Evolutionary conservation across 2,329 filamentous ascomycete genomes (phyloP), one percentile per base, ranked within the genome.

Genomic region (Trematosphaeria pertusa): DNA sequence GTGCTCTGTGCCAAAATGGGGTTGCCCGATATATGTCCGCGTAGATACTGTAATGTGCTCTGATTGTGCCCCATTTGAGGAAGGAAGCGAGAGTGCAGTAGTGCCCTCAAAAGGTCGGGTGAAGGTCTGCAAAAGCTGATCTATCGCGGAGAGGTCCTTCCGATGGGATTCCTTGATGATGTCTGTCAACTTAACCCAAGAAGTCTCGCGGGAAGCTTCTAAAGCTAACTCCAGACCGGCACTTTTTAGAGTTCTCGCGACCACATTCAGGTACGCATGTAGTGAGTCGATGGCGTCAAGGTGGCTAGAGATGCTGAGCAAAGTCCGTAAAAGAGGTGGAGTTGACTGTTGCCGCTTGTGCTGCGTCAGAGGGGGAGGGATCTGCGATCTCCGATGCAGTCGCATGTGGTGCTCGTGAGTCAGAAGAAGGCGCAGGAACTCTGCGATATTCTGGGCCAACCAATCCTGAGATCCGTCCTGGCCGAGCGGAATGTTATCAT

Each of bases 391-490:
- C 33, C 82, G 81, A 30, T 84, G 77, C 50, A 90, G 82, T 55
- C 87, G 91, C 64, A 88, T 83, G 8, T 87, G 84, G 68, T 97
- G 93, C 2, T 89, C 85, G 54, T 92, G 86, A 37, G 82, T 83
- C 6, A 97, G 83, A 2, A 97, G 79, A 17, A 97, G 80, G 31
- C 90, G 86, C 3, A 96, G 79, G 0, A 84, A 80, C 38, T 88
- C 76, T 2, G 83, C 81, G 20, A 91, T 77, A 5, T 81, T 78
- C 63, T 91, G 81, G 2, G 91, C 88, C 18, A 88, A 67, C 66
- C 63, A 46, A 69, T 74, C 57, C 59, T 63, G 52, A 58, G 71
- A 26, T 64, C 61, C 51, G 15, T 59, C 56, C 32, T 58, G 39
- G 18, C 26, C 46, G 26, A 41, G 55, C 40, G 53, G 22, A 11